Evolutionary conservation across 768 basidiomycete species (phyloP).

Genomic region (Tephrocybe sp.): DNA sequence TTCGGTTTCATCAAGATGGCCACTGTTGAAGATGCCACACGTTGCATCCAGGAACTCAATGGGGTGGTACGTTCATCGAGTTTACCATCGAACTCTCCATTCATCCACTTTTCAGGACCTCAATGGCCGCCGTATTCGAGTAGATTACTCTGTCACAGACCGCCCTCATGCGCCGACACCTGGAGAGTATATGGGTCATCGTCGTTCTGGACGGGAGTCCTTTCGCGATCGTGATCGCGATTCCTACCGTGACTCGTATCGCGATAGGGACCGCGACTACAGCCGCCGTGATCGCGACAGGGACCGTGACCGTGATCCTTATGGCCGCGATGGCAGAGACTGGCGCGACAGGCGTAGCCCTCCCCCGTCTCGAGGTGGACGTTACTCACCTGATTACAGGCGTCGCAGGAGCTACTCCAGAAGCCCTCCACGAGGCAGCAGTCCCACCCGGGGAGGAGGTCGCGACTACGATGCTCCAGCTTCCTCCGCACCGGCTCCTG

Average conservation of each 20-base stretch:
- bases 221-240: conserved; percentile 36
- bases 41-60: conserved; percentile 88
- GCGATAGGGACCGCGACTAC: conserved; percentile 54
- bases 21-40: conserved; percentile 79
- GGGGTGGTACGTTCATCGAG: conserved; percentile 64
- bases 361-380: conserved; percentile 54
- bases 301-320: conserved; percentile 56
- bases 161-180: conserved; percentile 95
- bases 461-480: conserved; percentile 35
- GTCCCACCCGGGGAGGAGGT: conserved; percentile 33
- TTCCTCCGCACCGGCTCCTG: conserved; percentile 34
- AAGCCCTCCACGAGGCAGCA: conserved; percentile 75
- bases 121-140: conserved; percentile 93
- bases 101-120: conserved; percentile 57
- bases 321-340: conserved; percentile 69
- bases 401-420: conserved; percentile 75
- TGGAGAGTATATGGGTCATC: conserved; percentile 96
- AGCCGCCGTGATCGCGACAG: conserved; percentile 51
- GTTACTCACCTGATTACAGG: conserved; percentile 77
- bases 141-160: conserved; percentile 94
- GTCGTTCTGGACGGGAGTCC: conserved; percentile 50
- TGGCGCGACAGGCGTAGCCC: conserved; percentile 83
- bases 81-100: background rate
- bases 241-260: conserved; percentile 38
- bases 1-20: conserved; percentile 98